Evolutionary conservation across 208 protist genomes (phyloP), one percentile per base, ranked within the genome.

Genomic region (Crithidia expoeki): DNA sequence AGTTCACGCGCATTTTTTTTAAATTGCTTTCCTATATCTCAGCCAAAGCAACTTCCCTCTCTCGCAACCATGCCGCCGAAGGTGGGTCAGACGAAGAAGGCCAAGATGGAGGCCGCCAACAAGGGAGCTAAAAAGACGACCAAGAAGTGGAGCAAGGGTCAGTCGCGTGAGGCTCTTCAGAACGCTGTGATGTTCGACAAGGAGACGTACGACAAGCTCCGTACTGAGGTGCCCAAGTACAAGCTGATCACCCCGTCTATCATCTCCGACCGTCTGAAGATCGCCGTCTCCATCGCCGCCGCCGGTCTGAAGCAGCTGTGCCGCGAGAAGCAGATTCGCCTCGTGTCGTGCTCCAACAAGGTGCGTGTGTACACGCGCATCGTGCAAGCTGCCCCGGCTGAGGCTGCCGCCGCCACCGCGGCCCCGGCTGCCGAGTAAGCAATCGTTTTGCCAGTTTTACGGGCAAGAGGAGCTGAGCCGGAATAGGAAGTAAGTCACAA

Each of bases 121-220:
- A 93, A 90, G 78, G 82, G 84, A 56, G 79, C 81, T 49, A 96
- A 96, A 88, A 92, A 94, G 81, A 83, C 88, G 34, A 69, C 90
- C 51, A 97, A 97, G 90, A 97, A 97, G 86, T 97, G 94, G 94
- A 94, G 82, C 68, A 97, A 97, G 79, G 86, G 85, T 42, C 88
- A 90, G 76, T 88, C 83, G 40, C 91, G 90, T 56, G 94, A 97
- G 88, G 86, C 89, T 19, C 84, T 96, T 32, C 83, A 96, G 78
- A 96, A 96, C 80, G 92, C 90, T 71, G 92, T 96, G 60, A 88
- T 96, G 76, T 96, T 95, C 76, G 91, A 96, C 76, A 94, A 93
- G 80, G 87, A 94, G 28, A 92, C 90, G 42, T 72, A 83, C 74
- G 86, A 89, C 65, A 92, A 94, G 76, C 83, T 97, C 44, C 66